A percentile compares a stretch with the other conserved stretches of the same genome.
These are phyloP conservation scores for Alnus glutinosa DNA, from an alignment of 306 rosid genomes.

Conservation along the genomic window DNA sequence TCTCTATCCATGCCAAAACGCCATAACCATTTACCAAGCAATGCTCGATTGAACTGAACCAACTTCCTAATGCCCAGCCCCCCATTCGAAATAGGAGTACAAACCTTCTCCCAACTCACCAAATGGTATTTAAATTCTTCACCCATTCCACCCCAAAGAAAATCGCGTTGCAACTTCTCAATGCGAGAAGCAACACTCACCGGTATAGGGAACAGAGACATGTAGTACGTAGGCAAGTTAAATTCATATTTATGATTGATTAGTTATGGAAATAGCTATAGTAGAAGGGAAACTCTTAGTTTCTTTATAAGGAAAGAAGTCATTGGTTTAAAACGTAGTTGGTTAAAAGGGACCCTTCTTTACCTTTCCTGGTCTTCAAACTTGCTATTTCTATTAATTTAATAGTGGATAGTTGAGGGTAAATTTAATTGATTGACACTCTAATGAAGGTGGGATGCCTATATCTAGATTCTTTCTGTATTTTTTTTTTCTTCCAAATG, in stretches of 20 bases:
- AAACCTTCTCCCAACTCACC: no score
- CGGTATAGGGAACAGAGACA: no score
- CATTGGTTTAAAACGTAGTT: not conserved
- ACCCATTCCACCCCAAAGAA: no score
- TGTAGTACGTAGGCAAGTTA: no score
- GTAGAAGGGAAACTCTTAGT: not conserved
- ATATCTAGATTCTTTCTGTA: not conserved
- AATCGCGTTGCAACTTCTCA: no score
- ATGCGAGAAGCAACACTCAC: no score
- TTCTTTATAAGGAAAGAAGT: not conserved
- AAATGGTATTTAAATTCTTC: no score
- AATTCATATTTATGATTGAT: not conserved
- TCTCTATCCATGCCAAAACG: no score
- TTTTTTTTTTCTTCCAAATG: not conserved
- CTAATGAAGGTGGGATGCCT: not conserved
- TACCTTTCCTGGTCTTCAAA: not conserved
- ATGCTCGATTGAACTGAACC: no score
- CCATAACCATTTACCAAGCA: no score
- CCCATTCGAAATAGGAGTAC: no score
- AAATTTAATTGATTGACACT: not conserved
- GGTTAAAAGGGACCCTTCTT: not conserved
- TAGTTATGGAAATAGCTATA: not conserved
- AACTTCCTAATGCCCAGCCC: no score
- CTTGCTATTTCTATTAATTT: not conserved
- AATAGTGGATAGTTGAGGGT: not conserved